phyloP scores from a whole-genome alignment of 73 alveolate species.

The Paramecium caudatum region DNA sequence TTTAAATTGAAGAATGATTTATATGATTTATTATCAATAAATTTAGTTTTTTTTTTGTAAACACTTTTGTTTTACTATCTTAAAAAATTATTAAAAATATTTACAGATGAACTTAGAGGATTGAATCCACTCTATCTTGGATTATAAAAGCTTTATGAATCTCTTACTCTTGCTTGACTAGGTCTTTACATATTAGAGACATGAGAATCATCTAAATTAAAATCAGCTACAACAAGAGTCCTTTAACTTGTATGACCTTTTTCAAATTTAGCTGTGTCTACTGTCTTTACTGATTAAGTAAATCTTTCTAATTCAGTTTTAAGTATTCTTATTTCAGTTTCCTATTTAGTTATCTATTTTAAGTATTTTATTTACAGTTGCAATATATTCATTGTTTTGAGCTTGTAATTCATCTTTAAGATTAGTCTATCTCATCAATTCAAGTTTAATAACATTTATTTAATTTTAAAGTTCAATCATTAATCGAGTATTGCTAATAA shows the following conservation, averaged over 20 bases:
- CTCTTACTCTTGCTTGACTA: background rate
- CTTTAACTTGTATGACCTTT: background rate
- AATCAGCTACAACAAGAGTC: background rate
- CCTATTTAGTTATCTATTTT: background rate
- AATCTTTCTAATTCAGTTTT: background rate
- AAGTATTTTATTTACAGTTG: background rate
- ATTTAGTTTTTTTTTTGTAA: no score
- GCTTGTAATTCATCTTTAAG: background rate
- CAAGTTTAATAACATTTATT: background rate
- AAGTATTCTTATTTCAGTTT: background rate
- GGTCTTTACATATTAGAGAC: background rate
- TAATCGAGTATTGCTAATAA: background rate
- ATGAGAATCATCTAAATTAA: background rate
- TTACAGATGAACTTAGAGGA: slow-evolving; percentile 28
- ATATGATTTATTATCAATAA: no score
- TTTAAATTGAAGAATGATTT: no score
- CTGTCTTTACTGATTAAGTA: no score
- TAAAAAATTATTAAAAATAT: background rate
- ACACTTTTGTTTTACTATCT: no score
- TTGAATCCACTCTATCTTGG: background rate
- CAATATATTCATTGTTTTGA: slow-evolving; percentile 8
- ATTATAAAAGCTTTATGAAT: slow-evolving; percentile 33
- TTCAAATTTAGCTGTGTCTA: no score
- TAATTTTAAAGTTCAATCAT: background rate
- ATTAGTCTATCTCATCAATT: background rate